Evolutionary conservation across 179 eudicot genomes (phyloP).

Genomic region (Gypsophila paniculata): DNA sequence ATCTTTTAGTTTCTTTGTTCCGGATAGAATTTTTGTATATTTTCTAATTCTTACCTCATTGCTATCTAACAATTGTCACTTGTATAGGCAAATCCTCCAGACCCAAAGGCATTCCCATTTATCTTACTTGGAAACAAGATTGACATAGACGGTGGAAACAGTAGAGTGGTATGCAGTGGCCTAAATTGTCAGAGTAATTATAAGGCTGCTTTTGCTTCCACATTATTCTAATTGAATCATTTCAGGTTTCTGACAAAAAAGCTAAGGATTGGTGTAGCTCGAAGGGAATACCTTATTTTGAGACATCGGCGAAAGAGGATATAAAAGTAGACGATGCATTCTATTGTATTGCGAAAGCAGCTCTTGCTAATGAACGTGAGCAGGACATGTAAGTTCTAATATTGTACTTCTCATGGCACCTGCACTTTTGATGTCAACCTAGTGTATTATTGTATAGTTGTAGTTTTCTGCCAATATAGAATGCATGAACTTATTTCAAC

Average conservation of each 20-base stretch:
- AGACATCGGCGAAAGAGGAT: constrained; percentile 64
- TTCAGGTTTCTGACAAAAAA: constrained; percentile 59
- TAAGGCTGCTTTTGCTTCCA: constrained; percentile 1
- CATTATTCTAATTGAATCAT: constrained; percentile 16
- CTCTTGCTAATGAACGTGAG: constrained; percentile 56
- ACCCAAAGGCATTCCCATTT: constrained; percentile 48
- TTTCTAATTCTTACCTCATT: not conserved
- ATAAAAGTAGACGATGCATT: constrained; percentile 56
- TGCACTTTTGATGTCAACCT: constrained; percentile 11
- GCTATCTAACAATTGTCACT: not conserved
- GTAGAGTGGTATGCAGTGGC: constrained; percentile 53
- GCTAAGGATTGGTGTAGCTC: constrained; percentile 66
- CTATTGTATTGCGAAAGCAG: constrained; percentile 51
- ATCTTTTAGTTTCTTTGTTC: not conserved
- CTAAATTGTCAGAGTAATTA: not conserved
- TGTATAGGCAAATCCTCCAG: constrained; percentile 55
- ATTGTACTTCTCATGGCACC: not conserved
- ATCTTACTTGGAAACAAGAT: constrained; percentile 59
- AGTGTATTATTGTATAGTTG: not conserved
- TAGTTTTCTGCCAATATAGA: not conserved
- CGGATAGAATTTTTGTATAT: not conserved
- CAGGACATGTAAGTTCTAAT: constrained; percentile 53
- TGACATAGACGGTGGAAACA: constrained; percentile 66
- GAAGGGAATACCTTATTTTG: constrained; percentile 54
- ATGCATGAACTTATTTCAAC: not conserved